Base-by-base conservation (phyloP, 2,329 filamentous ascomycete species). In the Lecanosticta acicola region DNA sequence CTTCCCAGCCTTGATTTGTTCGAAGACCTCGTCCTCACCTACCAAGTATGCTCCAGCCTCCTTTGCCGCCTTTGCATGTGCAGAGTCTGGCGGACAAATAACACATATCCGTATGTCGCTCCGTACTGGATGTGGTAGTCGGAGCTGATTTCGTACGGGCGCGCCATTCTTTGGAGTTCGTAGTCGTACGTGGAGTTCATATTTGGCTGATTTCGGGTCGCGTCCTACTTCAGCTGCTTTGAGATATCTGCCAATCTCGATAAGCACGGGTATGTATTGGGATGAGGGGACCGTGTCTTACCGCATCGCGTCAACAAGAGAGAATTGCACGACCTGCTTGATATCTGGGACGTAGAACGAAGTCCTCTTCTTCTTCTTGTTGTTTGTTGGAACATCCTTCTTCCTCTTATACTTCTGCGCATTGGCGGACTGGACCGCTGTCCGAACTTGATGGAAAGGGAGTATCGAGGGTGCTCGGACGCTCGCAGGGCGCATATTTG, bases 271-370 rank as follows among this genome's bases (percentile, higher is more conserved):
- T n/a, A 20, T n/a, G 26, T 13, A 29, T 3, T 7, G 20, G 17
- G 16, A 21, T 48, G 24, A 45, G 19, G 41, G 20, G 20, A 11
- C 24, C 11, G 39, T 24, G 21, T 13, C 50, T 24, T 63, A 88
- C 87, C 90, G 81, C 81, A 98, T 93, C 13, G 93, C 94, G 72
- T 98, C 93, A 56, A 87, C 85, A 24, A 98, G 75, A 1, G 88
- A 80, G 62, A 85, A 95, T 61, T 86, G 83, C 29, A 87, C 75
- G 35, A 81, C 78, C 54, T 80, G 72, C 51, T 78, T 78, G 53
- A 91, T 66, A 52, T 81, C 74, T 52, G 76, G 75, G 48, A 76
- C 73, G 54, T 81, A 77, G 64, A 81, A 89, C 24, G 80, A 77
- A 53, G 78, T 80, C 51, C 78, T 80, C 9, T 78, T 74, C 69